Evolutionary conservation across 169 alveolate species (phyloP).

Genomic region (Plasmodium gonderi): DNA sequence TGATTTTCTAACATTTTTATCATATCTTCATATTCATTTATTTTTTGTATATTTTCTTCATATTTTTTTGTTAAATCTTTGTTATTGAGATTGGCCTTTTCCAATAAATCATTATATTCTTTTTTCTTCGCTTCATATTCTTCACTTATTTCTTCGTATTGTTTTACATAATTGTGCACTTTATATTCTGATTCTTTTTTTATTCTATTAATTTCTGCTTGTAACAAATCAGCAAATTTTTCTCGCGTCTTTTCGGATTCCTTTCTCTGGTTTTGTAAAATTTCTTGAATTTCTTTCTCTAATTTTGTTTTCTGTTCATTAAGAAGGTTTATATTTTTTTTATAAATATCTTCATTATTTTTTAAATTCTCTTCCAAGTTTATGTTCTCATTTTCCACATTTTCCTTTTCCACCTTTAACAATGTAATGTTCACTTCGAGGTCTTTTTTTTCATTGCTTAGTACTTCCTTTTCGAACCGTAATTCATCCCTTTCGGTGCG

Average conservation of each 20-base stretch:
- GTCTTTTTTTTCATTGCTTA: slow-evolving; percentile 25
- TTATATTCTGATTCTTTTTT: slow-evolving; percentile 45
- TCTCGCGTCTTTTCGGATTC: slow-evolving; percentile 68
- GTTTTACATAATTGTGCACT: slow-evolving; percentile 30
- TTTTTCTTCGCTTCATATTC: slow-evolving; percentile 44
- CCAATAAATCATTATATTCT: slow-evolving; percentile 45
- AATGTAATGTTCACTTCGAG: slow-evolving; percentile 27
- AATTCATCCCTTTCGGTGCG: slow-evolving; percentile 20
- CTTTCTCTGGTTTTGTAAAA: slow-evolving; percentile 5
- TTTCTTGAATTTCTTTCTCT: slow-evolving; percentile 30
- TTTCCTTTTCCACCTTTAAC: slow-evolving; percentile 54
- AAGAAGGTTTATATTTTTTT: slow-evolving; percentile 5
- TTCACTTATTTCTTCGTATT: slow-evolving; percentile 51
- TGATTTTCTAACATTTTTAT: slow-evolving; percentile 51
- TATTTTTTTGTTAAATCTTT: slow-evolving; percentile 45
- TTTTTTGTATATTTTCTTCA: slow-evolving; percentile 73
- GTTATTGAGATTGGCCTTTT: slow-evolving; percentile 43
- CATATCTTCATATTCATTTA: slow-evolving; percentile 68
- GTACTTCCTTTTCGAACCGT: neutral
- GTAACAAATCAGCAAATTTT: slow-evolving; percentile 54
- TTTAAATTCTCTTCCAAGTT: slow-evolving; percentile 57
- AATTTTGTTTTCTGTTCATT: slow-evolving; percentile 38
- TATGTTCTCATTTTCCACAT: slow-evolving; percentile 9
- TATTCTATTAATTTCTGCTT: slow-evolving; percentile 62
- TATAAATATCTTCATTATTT: slow-evolving; percentile 54